These are phyloP conservation scores for Nevesoporus exiguus DNA, from an alignment of 768 basidiomycete species.

Conservation along the genomic window DNA sequence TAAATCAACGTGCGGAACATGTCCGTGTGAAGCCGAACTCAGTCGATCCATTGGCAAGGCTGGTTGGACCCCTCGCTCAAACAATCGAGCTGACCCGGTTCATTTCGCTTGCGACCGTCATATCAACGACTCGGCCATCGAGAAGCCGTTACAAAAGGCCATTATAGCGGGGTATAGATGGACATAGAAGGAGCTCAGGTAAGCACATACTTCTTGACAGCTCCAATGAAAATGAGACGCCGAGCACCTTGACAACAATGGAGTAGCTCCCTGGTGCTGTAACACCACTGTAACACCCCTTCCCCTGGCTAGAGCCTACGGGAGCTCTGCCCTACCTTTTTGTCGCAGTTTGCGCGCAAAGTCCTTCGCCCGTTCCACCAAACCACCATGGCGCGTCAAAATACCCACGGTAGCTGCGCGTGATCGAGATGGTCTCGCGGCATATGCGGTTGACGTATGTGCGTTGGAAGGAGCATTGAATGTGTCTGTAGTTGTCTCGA, in stretches of 20 bases:
- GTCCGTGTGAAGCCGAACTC: constrained; percentile 8
- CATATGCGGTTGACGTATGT: constrained; percentile 19
- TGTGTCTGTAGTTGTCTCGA: constrained; percentile 38
- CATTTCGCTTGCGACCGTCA: constrained; percentile 9
- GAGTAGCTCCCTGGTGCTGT: constrained; percentile 7
- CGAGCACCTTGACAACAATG: constrained; percentile 27
- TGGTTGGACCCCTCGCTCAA: background rate
- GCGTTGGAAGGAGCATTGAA: constrained; percentile 1
- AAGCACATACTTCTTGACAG: constrained; percentile 11
- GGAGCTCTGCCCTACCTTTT: constrained; percentile 30
- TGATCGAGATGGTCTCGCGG: constrained; percentile 28
- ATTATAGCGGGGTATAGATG: constrained; percentile 20
- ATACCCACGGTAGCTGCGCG: constrained; percentile 36
- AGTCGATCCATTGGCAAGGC: constrained; percentile 4
- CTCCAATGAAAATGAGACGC: constrained; percentile 17
- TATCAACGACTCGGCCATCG: constrained; percentile 14
- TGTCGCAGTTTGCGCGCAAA: constrained; percentile 44
- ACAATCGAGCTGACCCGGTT: constrained; percentile 8
- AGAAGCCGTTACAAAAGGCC: constrained; percentile 11
- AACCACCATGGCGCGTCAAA: constrained; percentile 21
- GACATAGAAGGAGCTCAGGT: constrained; percentile 24
- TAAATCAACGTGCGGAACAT: constrained; percentile 21
- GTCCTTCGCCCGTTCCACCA: constrained; percentile 38
- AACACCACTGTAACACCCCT: constrained; percentile 21
- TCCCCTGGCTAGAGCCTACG: constrained; percentile 4